Conservation (phyloP, 2,329 filamentous ascomycete genomes). For the Arthroderma sp. region DNA sequence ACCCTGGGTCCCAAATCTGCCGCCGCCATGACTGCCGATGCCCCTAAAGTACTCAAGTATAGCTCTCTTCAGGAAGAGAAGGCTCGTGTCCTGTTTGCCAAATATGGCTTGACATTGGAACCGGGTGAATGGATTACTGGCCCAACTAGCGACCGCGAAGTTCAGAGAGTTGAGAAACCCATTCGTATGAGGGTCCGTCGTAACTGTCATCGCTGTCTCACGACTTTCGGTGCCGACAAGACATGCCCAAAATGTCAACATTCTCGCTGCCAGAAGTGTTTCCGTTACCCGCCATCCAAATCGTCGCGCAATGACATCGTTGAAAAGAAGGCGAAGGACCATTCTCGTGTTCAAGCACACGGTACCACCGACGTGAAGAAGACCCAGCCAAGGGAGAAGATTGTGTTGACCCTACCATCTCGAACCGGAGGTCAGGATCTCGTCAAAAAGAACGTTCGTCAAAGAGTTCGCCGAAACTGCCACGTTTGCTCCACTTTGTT, state of each 20-base stretch:
- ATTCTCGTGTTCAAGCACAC: conserved; percentile 12
- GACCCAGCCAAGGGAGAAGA: conserved; percentile 25
- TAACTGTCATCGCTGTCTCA: conserved; percentile 68
- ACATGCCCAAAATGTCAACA: conserved; percentile 68
- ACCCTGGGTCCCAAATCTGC: not conserved
- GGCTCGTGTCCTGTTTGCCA: conserved; percentile 32
- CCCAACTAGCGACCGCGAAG: conserved; percentile 14
- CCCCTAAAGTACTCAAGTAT: conserved; percentile 19
- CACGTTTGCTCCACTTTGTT: conserved; percentile 60
- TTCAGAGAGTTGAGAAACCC: conserved; percentile 32
- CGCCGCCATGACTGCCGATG: conserved; percentile 3
- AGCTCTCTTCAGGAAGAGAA: conserved; percentile 29
- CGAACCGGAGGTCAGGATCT: conserved; percentile 57
- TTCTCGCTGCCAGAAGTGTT: conserved; percentile 66
- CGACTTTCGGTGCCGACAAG: conserved; percentile 58
- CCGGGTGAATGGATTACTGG: conserved; percentile 28
- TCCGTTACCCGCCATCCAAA: conserved; percentile 56
- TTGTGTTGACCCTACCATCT: conserved; percentile 42
- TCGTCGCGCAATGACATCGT: conserved; percentile 24
- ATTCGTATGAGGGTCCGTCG: conserved; percentile 36
- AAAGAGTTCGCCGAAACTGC: conserved; percentile 62
- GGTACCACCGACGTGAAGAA: conserved; percentile 12
- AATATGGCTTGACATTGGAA: conserved; percentile 33
- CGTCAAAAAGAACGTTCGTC: conserved; percentile 55
- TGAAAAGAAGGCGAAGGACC: conserved; percentile 13